Evolutionary conservation across 441 rosid species (phyloP), one percentile per base, ranked within the genome.

Genomic region (Euphorbia corollata): DNA sequence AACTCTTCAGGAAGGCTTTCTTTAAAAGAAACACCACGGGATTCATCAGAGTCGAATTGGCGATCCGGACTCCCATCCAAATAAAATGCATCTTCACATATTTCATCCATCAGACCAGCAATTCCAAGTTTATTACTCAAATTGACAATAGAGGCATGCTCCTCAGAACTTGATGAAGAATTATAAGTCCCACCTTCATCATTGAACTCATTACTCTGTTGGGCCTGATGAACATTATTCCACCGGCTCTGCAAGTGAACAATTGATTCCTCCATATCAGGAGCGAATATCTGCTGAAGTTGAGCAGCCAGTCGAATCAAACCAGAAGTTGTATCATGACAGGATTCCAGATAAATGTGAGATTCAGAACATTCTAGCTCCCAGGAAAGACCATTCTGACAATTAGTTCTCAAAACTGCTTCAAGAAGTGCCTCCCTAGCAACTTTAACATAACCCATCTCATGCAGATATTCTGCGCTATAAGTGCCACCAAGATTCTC

Each of bases 231-330:
- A 73, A 83, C 73, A 64, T 79, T 79, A 77, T 85, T 82, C 93
- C 97, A 95, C 71, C 98, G 84, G 68, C 82, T 82, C 80, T 95
- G 98, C 77, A 95, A 76, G 82, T 92, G 96, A 70, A 83, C 85
- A 74, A 86, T 75, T 53, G 96, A 83, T 80, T 90, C 96, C 86
- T 95, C 99, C 78, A 87, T 63, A 69, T 90, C 96, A 74, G 99
- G 99, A 65, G 96, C 97, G 81, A 86, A 76, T 57, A 95, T 74
- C 79, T 80, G 89, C 78, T 90, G 98, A 65, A 95, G 86, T 80
- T 90, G 99, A 34, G 87, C 71, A 71, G 81, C 90, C 86, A 95
- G 83, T 61, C 75, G 79, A 66, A 87, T 86, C 81, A 95, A 79
- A 76, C 87, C 98, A 71, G 75, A 75, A 38, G 95, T 90, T 24